Evolutionary conservation across 1,284 basidiomycete genomes (phyloP).

Genomic region (Malassezia sympodialis): DNA sequence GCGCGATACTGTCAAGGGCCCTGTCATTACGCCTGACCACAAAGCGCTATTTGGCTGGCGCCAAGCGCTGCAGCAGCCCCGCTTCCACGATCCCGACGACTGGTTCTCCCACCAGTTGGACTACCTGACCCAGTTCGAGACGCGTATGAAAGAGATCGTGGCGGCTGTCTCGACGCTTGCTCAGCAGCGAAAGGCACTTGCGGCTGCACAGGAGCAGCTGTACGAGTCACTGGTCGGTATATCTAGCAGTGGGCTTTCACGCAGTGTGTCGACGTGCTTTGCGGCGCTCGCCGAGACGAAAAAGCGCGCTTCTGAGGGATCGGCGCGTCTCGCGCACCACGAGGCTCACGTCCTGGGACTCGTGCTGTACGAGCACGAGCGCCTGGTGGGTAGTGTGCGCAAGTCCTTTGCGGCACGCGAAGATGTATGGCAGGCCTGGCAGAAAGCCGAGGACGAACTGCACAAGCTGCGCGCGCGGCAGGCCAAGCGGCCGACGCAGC

Average conservation of each 20-base stretch:
- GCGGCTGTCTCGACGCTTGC: constrained; percentile 73
- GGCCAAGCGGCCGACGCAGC: constrained; percentile 60
- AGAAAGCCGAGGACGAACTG: constrained; percentile 64
- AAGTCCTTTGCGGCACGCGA: constrained; percentile 76
- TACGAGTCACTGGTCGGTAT: constrained; percentile 40
- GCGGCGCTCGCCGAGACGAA: constrained; percentile 46
- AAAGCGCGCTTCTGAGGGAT: constrained; percentile 28
- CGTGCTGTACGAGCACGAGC: constrained; percentile 79
- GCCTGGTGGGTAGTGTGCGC: constrained; percentile 81
- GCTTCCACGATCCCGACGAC: constrained; percentile 88
- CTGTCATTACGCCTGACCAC: constrained; percentile 43
- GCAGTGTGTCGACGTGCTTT: constrained; percentile 47
- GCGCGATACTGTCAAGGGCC: constrained; percentile 52
- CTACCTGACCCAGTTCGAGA: constrained; percentile 80
- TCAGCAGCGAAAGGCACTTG: constrained; percentile 60
- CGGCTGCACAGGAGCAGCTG: constrained; percentile 38
- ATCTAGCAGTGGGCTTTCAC: constrained; percentile 45
- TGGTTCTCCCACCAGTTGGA: constrained; percentile 85
- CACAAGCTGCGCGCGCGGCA: constrained; percentile 65
- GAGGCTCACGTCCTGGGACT: constrained; percentile 52
- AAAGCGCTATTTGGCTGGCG: constrained; percentile 38
- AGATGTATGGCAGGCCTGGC: constrained; percentile 70
- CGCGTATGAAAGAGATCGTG: constrained; percentile 71
- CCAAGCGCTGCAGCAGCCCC: constrained; percentile 54
- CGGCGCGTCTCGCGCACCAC: constrained; percentile 34